Base-by-base conservation (phyloP, 78 protist species). In the Tieghemostelium lacteum region DNA sequence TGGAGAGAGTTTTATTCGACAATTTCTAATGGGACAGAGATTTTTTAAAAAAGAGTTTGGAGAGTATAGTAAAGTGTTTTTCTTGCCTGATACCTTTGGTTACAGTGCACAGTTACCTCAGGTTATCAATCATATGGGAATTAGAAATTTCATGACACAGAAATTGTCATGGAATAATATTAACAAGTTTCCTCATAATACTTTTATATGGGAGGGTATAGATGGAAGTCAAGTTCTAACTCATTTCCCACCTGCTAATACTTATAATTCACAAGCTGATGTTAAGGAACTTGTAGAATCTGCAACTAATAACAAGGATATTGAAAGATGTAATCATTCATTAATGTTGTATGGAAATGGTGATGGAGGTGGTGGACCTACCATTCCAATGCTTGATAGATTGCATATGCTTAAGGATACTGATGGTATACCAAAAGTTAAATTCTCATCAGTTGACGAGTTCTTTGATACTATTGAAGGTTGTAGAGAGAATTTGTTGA, bases 321-420 rank as follows among this genome's bases (percentile, higher is more conserved):
- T 66, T 49, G 96, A 73, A 1, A 66, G 74, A 29, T 33, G 75
- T 28, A 54, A 87, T 70, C 31, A 71, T 36, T 19, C 60, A 17
- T 17, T 72, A 33, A 12, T 92, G 24, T 45, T 92, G 65, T 92
- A 60, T 54, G 95, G 97, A 19, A 66, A 92, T 76, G 97, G 97
- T 28, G 97, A 95, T 31, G 97, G 97, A 19, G 97, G 97, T 24
- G 97, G 97, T 58, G 97, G 97, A 19, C 97, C 97, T 10, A 69
- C 50, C 40, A 34, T 61, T 24, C 63, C 34, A 70, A 95, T 92
- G 97, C 12, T 92, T 16, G 97, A 95, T 63, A 45, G 85, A 37
- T 5, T 87, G 6, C 33, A 12, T 0, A 8, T 14, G 0, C 5
- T 69, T 24, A 16, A 24, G 19, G 42, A 58, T 55, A 75, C 85